Percentiles rank a stretch among this genome's conserved stretches.
Conservation (phyloP, 805 yeast genomes). For the Starmera caribaea region DNA sequence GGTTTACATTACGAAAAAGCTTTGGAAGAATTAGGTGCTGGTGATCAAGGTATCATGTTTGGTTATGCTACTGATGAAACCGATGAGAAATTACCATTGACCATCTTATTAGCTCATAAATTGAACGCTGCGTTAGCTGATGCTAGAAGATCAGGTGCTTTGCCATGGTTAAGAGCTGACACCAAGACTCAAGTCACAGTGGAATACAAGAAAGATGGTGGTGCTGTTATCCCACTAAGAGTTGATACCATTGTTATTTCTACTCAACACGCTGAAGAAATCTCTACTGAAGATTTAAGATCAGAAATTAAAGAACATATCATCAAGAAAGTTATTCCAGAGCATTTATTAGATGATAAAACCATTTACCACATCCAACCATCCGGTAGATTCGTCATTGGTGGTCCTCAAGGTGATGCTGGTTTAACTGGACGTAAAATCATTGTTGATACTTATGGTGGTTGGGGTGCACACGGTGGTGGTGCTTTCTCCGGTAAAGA, state of each 20-base stretch:
- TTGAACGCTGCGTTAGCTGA: constrained; percentile 93
- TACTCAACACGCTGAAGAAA: constrained; percentile 95
- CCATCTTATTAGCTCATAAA: constrained; percentile 89
- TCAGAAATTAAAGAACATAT: constrained; percentile 66
- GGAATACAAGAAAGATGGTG: constrained; percentile 88
- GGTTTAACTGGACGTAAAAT: constrained; percentile 99
- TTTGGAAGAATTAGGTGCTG: constrained; percentile 97
- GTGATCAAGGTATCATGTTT: constrained; percentile 99
- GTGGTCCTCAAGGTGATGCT: constrained; percentile 99
- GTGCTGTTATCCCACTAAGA: constrained; percentile 92
- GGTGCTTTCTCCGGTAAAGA: constrained; percentile 99
- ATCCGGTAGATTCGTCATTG: constrained; percentile 98
- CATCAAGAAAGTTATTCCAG: constrained; percentile 88
- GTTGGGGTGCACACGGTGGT: constrained; percentile 99
- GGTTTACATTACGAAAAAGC: constrained; percentile 96
- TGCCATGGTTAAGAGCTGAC: constrained; percentile 98
- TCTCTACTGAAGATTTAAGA: constrained; percentile 90
- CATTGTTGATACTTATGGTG: constrained; percentile 99
- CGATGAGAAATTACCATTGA: constrained; percentile 93
- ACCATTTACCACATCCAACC: constrained; percentile 98
- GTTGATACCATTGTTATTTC: constrained; percentile 97
- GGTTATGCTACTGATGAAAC: constrained; percentile 99
- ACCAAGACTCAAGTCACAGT: constrained; percentile 99
- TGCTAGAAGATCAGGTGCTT: constrained; percentile 93
- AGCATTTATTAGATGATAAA: constrained; percentile 81